phyloP scores from a whole-genome alignment of 2,329 filamentous ascomycete species.

The Aspergillus piperis region DNA sequence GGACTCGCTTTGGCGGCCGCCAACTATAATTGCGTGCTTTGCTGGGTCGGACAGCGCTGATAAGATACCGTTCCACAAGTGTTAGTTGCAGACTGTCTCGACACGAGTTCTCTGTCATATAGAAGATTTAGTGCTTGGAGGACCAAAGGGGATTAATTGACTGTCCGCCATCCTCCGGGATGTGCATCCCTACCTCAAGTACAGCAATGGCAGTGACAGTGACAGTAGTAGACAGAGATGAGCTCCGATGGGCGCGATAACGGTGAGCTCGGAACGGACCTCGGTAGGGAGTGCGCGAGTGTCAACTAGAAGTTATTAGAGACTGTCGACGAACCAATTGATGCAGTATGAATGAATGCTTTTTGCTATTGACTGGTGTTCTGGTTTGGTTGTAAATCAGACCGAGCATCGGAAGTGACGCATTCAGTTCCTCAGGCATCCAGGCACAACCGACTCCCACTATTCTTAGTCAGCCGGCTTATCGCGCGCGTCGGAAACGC shows the following conservation, averaged over 20 bases:
- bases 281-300: not conserved
- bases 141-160: not conserved
- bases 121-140: not conserved
- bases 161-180: not conserved
- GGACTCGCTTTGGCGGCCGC: constrained; percentile 1
- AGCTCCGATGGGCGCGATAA: not conserved
- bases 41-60: not conserved
- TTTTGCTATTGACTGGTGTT: not conserved
- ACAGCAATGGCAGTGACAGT: not conserved
- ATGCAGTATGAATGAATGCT: not conserved
- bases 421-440: not conserved
- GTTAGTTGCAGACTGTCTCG: not conserved
- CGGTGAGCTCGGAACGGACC: not conserved
- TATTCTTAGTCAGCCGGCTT: constrained; percentile 2
- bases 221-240: not conserved
- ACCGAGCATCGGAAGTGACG: not conserved
- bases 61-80: not conserved
- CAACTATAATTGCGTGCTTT: constrained; percentile 9
- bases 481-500: not conserved
- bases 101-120: not conserved
- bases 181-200: not conserved
- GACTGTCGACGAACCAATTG: not conserved
- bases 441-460: not conserved
- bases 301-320: not conserved
- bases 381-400: not conserved